phyloP scores from a whole-genome alignment of 208 protist species.

The Wallacemonas sp. region DNA sequence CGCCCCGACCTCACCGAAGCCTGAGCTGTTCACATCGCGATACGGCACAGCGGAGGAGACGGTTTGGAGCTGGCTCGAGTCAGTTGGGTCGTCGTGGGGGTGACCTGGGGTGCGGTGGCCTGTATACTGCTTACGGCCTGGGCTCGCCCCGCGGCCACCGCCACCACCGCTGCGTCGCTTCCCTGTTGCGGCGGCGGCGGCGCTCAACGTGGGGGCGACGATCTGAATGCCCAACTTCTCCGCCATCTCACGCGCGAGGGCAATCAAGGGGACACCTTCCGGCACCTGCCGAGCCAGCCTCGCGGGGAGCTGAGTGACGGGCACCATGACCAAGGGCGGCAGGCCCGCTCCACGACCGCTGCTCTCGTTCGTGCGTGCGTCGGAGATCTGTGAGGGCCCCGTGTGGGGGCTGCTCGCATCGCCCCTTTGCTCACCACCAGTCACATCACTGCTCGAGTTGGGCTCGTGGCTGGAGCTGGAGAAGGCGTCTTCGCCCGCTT shows the following conservation, averaged over 20 bases:
- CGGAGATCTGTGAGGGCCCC: neutral
- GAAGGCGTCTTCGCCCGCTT: no score
- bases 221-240: neutral
- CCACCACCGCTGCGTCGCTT: no score
- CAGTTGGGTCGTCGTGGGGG: no score
- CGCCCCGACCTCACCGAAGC: no score
- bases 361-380: no score
- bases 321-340: conserved; percentile 27
- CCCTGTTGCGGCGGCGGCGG: neutral
- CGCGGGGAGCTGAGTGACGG: conserved; percentile 18
- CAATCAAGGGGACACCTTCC: conserved; percentile 19
- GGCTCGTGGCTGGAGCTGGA: neutral
- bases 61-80: no score
- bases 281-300: conserved; percentile 26
- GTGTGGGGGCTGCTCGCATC: neutral
- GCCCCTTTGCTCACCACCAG: no score
- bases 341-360: conserved; percentile 5
- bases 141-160: no score
- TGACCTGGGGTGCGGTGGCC: no score
- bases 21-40: no score
- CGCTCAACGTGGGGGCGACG: neutral
- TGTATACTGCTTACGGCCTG: no score
- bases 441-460: neutral
- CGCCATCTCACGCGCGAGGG: conserved; percentile 14
- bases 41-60: no score